Conservation (phyloP, 177 flowering plant species). For the Telopea speciosissima region DNA sequence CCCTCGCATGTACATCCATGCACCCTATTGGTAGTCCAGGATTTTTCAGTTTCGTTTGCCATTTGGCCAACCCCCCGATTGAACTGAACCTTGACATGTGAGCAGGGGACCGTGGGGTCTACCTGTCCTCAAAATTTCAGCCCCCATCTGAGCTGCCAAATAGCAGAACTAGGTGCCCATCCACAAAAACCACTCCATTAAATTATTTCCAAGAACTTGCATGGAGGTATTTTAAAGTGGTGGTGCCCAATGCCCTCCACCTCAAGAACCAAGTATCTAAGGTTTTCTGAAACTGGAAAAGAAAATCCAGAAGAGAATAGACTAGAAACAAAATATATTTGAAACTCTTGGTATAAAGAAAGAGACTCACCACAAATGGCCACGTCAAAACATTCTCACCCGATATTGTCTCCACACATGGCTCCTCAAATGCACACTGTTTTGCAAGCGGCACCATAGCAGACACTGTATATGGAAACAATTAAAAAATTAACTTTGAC, state of each 20-base stretch:
- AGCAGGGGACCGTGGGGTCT: too few relatives aligned
- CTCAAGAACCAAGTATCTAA: not conserved
- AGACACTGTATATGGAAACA: constrained; percentile 63
- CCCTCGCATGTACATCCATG: too few relatives aligned
- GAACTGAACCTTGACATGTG: too few relatives aligned
- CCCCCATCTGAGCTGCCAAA: too few relatives aligned
- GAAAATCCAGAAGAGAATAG: not conserved
- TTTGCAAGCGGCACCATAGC: constrained; percentile 93
- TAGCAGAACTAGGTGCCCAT: too few relatives aligned
- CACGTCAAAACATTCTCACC: constrained; percentile 95
- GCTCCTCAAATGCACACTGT: constrained; percentile 99
- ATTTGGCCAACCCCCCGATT: too few relatives aligned
- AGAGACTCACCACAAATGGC: constrained; percentile 85
- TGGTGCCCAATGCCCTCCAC: not conserved
- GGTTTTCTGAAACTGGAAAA: not conserved
- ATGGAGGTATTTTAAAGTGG: not conserved
- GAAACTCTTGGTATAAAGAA: not conserved
- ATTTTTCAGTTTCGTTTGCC: too few relatives aligned
- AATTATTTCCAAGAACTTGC: not conserved
- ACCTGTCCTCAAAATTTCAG: too few relatives aligned
- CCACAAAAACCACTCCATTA: too few relatives aligned
- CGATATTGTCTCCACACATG: constrained; percentile 79
- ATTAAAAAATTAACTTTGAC: too few relatives aligned
- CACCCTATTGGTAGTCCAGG: too few relatives aligned
- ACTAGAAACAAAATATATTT: not conserved